These are phyloP conservation scores for Pseudophaeomoniella oleicola DNA, from an alignment of 2,329 filamentous ascomycete species.

Conservation along the genomic window DNA sequence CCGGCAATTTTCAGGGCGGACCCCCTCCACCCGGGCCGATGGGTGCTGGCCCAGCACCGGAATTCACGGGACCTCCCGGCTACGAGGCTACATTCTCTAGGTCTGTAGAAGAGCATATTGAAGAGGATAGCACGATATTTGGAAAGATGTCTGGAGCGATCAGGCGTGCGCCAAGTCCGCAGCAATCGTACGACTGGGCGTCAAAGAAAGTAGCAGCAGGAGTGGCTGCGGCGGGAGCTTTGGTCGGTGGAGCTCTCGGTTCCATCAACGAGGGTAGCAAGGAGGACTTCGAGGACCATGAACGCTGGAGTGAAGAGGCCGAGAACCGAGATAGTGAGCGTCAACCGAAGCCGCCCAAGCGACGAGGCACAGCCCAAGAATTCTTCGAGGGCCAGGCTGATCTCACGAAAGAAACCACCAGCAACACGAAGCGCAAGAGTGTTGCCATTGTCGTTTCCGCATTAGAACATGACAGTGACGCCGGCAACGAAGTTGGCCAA, in stretches of 20 bases:
- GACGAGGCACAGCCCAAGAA: constrained; percentile 17
- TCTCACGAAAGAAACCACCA: constrained; percentile 6
- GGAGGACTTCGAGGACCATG: constrained; percentile 68
- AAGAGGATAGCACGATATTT: constrained; percentile 45
- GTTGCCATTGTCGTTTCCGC: constrained; percentile 85
- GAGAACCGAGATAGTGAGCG: constrained; percentile 43
- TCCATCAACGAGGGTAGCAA: constrained; percentile 75
- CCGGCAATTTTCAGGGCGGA: constrained; percentile 6
- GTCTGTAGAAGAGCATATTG: constrained; percentile 20
- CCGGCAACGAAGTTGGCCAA: constrained; percentile 48
- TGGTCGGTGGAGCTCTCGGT: constrained; percentile 66
- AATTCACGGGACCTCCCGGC: constrained; percentile 7
- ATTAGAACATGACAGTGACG: constrained; percentile 46
- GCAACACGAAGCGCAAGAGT: constrained; percentile 44
- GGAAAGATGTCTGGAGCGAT: constrained; percentile 68
- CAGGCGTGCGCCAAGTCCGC: constrained; percentile 68
- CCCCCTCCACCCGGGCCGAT: constrained; percentile 14
- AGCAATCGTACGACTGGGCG: constrained; percentile 75
- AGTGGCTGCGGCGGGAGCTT: constrained; percentile 68
- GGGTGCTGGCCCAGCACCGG: not conserved
- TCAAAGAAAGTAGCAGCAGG: constrained; percentile 69
- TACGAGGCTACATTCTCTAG: constrained; percentile 16
- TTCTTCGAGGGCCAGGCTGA: constrained; percentile 12
- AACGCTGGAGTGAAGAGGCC: constrained; percentile 84
- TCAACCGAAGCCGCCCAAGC: constrained; percentile 6